Conservation (phyloP, 2,329 filamentous ascomycete species). For the Talaromyces pinophilus region DNA sequence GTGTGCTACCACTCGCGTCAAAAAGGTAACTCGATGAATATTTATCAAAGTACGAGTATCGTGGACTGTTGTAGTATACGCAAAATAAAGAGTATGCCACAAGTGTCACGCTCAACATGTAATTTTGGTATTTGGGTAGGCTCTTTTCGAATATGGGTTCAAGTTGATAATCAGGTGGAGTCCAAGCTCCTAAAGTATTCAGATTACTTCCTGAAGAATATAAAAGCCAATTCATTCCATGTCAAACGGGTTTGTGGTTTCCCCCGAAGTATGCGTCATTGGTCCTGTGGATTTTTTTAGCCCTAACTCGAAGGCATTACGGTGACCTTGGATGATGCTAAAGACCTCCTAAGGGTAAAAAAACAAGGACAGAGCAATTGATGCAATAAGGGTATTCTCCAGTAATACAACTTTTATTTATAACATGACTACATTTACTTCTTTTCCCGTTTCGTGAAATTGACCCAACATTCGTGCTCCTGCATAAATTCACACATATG, state of each 20-base stretch:
- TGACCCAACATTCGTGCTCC: constrained; percentile 10
- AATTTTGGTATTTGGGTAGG: background rate
- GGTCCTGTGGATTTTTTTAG: background rate
- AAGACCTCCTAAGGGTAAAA: background rate
- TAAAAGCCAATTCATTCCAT: background rate
- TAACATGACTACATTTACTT: background rate
- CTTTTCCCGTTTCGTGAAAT: background rate
- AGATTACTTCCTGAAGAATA: background rate
- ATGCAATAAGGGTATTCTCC: background rate
- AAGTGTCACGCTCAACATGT: background rate
- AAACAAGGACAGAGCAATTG: background rate
- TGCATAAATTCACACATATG: background rate
- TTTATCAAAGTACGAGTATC: background rate
- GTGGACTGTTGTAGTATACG: background rate
- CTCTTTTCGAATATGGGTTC: background rate
- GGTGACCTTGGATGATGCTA: background rate
- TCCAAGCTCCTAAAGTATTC: background rate
- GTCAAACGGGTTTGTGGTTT: background rate
- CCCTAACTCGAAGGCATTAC: background rate
- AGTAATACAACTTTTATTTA: background rate
- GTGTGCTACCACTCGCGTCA: background rate
- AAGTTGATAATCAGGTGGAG: background rate
- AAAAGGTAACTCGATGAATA: background rate
- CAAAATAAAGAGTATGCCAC: background rate
- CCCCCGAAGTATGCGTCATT: background rate